Conservation (phyloP, 495 filamentous ascomycete species). For the Baudoinia panamericana region DNA sequence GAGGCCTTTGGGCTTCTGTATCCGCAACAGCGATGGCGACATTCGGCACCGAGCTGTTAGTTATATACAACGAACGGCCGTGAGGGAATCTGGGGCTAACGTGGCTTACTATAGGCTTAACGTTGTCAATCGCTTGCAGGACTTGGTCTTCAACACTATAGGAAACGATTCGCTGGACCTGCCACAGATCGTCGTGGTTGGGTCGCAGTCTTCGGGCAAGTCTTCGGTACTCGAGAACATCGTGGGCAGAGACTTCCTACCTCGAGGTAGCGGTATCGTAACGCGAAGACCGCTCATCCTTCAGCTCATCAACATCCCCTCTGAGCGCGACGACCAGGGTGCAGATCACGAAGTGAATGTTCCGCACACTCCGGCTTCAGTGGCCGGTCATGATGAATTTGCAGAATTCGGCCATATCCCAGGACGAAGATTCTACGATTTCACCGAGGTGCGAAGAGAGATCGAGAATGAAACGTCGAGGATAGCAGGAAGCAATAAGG, state of each 20-base stretch:
- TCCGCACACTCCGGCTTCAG: conserved; percentile 56
- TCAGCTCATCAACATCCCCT: conserved; percentile 94
- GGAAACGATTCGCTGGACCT: conserved; percentile 92
- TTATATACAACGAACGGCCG: no score
- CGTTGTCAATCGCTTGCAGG: conserved; percentile 97
- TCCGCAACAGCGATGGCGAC: no score
- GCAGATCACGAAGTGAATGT: conserved; percentile 51
- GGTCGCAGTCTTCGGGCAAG: conserved; percentile 96
- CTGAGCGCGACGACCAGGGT: conserved; percentile 55
- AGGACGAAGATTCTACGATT: conserved; percentile 81
- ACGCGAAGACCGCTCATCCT: conserved; percentile 88
- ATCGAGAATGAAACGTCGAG: conserved; percentile 94
- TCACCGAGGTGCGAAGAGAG: conserved; percentile 81
- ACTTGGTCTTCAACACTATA: conserved; percentile 98
- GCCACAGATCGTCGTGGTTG: conserved; percentile 97
- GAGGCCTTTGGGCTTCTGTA: no score
- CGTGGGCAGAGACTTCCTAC: conserved; percentile 92
- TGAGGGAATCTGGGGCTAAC: no score
- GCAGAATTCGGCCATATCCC: conserved; percentile 94
- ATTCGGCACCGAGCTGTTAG: no score
- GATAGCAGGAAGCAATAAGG: conserved; percentile 95
- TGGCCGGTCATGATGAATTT: conserved; percentile 71
- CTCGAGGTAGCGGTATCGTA: conserved; percentile 91
- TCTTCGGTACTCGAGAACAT: conserved; percentile 99
- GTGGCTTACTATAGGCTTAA: no score